Percentiles rank a stretch among this genome's conserved stretches.
These are phyloP conservation scores for Breynia disticha DNA, from an alignment of 441 rosid species.

Conservation along the genomic window DNA sequence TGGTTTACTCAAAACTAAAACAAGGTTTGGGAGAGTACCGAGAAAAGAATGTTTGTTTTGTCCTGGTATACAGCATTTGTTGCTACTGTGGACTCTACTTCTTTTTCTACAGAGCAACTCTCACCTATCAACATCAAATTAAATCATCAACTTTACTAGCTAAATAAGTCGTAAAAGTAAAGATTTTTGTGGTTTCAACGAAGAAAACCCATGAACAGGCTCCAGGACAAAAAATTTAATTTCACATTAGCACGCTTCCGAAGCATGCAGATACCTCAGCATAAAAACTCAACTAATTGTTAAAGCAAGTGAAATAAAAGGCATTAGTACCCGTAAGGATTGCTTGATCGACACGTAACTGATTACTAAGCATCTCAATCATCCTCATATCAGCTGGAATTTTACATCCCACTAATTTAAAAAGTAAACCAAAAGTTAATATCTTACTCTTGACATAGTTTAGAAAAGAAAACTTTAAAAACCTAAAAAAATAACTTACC, in stretches of 20 bases:
- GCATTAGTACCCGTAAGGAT: conserved; percentile 74
- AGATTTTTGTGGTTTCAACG: background rate
- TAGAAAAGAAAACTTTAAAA: conserved; percentile 7
- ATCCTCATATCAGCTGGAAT: conserved; percentile 97
- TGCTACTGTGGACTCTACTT: conserved; percentile 50
- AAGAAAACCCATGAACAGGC: conserved; percentile 4
- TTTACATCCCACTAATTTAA: conserved; percentile 80
- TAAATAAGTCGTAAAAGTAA: background rate
- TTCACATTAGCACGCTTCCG: no score
- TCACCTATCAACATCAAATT: conserved; percentile 56
- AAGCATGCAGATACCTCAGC: no score
- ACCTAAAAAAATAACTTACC: conserved; percentile 39
- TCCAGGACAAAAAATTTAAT: no score
- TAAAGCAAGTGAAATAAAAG: conserved; percentile 3
- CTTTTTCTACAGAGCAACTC: conserved; percentile 94
- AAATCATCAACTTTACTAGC: conserved; percentile 15
- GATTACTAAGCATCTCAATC: conserved; percentile 89
- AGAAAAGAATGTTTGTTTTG: conserved; percentile 94
- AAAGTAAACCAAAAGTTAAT: conserved; percentile 21
- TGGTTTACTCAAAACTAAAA: conserved; percentile 11
- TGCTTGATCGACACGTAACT: conserved; percentile 94
- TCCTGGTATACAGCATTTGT: conserved; percentile 98
- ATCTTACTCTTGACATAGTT: conserved; percentile 12
- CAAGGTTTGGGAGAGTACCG: conserved; percentile 46
- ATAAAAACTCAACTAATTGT: no score